Percentiles rank a stretch among this genome's conserved stretches.
Evolutionary conservation across 805 yeast genomes (phyloP).

Genomic region (Candida fluviatilis): DNA sequence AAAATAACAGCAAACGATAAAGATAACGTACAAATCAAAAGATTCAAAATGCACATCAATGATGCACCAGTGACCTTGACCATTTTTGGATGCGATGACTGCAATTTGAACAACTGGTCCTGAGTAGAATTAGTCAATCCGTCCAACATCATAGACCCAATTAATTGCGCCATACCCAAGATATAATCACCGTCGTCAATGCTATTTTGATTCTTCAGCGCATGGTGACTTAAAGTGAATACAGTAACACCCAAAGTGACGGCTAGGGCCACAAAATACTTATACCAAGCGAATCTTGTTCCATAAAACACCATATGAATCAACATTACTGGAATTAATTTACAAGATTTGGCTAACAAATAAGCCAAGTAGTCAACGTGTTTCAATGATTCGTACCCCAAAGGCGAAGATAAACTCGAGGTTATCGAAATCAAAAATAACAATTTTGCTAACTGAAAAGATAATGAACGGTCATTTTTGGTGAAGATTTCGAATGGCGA

Average conservation of each 20-base stretch:
- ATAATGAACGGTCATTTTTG: conserved; percentile 18
- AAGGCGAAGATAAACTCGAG: conserved; percentile 77
- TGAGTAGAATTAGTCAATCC: conserved; percentile 94
- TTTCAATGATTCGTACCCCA: conserved; percentile 71
- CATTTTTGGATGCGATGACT: conserved; percentile 9
- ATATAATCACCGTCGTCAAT: conserved; percentile 39
- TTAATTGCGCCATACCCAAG: conserved; percentile 59
- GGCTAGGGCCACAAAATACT: conserved; percentile 70
- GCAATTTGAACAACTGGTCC: conserved; percentile 67
- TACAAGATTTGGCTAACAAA: conserved; percentile 88
- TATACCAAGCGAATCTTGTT: conserved; percentile 66
- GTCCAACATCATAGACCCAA: conserved; percentile 69
- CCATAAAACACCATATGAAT: conserved; percentile 72
- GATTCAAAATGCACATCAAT: conserved; percentile 69
- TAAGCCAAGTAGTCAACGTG: conserved; percentile 85
- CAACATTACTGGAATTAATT: conserved; percentile 89
- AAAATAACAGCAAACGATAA: conserved; percentile 42
- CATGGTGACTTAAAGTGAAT: conserved; percentile 57
- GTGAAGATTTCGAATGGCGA: conserved; percentile 30
- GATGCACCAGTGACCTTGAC: conserved; percentile 73
- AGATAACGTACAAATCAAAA: conserved; percentile 44
- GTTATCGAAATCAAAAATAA: conserved; percentile 60
- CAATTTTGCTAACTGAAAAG: conserved; percentile 21
- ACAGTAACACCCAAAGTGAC: conserved; percentile 81
- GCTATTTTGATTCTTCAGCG: conserved; percentile 18